phyloP scores from a whole-genome alignment of 2,329 filamentous ascomycete genomes.

The Domatiomyces globalis region DNA sequence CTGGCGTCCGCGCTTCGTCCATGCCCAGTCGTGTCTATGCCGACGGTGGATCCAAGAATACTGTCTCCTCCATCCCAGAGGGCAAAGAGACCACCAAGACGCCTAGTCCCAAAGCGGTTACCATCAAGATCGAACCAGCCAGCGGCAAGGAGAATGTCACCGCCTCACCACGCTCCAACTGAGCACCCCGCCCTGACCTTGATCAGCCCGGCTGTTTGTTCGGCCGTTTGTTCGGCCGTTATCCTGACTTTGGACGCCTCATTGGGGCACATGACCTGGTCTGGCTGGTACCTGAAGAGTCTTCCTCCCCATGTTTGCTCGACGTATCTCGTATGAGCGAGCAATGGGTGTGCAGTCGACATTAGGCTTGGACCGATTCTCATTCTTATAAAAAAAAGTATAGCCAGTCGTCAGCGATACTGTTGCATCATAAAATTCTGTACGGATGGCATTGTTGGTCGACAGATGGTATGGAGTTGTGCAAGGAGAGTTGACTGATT shows the following conservation, averaged over 20 bases:
- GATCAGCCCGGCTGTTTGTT: neutral
- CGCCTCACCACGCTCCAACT: neutral
- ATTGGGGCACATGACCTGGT: neutral
- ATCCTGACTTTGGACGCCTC: neutral
- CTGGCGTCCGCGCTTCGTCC: slow-evolving; percentile 9
- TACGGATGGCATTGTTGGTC: neutral
- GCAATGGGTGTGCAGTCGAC: neutral
- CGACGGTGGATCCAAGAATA: slow-evolving; percentile 25
- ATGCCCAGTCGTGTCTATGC: slow-evolving; percentile 18
- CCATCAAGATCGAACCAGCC: slow-evolving; percentile 24
- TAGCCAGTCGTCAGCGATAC: neutral
- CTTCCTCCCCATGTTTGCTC: neutral
- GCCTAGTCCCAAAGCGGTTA: slow-evolving; percentile 30
- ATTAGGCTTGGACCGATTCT: neutral
- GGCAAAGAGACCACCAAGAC: slow-evolving; percentile 23
- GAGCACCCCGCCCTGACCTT: neutral
- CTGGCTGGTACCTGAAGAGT: neutral
- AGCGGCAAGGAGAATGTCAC: slow-evolving; percentile 25
- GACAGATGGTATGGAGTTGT: neutral
- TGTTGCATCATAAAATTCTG: neutral
- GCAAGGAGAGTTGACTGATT: neutral
- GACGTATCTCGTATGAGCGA: neutral
- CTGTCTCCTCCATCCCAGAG: slow-evolving; percentile 21
- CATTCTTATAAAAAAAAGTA: neutral
- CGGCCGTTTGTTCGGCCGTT: too few species aligned